These are phyloP conservation scores for Dalbergia oliveri DNA, from an alignment of 306 rosid species.

Conservation along the genomic window DNA sequence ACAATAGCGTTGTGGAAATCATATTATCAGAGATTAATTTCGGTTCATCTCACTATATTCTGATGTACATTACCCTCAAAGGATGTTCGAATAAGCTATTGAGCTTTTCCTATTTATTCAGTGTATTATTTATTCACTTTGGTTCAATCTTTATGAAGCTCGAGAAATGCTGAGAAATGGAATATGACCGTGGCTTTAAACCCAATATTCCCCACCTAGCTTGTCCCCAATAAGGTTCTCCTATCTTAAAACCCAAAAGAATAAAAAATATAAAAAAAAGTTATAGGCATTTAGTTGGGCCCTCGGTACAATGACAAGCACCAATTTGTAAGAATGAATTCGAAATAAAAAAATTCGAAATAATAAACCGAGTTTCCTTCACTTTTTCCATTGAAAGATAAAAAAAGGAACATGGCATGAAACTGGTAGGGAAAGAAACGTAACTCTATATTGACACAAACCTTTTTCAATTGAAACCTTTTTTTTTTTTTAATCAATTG, in stretches of 20 bases:
- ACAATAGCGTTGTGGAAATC: not conserved
- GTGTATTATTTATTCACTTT: not conserved
- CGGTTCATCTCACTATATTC: not conserved
- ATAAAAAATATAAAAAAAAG: not conserved
- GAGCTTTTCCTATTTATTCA: not conserved
- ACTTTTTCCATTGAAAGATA: not conserved
- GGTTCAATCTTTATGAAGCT: not conserved
- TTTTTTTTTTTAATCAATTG: too few species aligned
- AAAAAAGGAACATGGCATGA: not conserved
- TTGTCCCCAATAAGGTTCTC: too few species aligned
- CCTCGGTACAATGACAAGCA: not conserved
- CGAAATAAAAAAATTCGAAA: not conserved
- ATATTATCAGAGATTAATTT: not conserved
- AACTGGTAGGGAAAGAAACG: not conserved
- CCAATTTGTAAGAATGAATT: not conserved
- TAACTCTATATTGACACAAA: not conserved
- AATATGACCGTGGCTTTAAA: not conserved
- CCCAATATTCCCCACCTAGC: not conserved
- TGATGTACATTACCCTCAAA: not conserved
- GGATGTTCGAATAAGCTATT: not conserved
- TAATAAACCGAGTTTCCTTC: not conserved
- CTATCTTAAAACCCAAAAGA: not conserved
- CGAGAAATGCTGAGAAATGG: not conserved
- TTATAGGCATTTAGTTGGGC: not conserved
- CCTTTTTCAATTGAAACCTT: not conserved